Evolutionary conservation across 306 rosid species (phyloP), one percentile per base, ranked within the genome.

Genomic region (Gastrolobium bilobum): DNA sequence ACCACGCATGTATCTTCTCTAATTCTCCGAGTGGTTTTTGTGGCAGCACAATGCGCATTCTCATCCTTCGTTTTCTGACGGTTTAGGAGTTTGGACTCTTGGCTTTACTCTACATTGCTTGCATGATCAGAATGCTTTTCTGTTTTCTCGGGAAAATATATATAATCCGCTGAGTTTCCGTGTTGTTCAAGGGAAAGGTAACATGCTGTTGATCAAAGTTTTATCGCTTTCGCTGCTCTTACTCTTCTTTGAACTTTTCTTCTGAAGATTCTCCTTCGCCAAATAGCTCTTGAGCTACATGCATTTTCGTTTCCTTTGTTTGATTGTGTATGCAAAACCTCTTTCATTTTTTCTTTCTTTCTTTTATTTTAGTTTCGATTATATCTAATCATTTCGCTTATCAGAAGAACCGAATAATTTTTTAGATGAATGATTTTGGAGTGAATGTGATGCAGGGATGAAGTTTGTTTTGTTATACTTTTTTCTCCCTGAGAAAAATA

Each of bases 181-280:
- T 70, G 61, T 67, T 57, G 33, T 20, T 33, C 73, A 81, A 81
- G 76, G 10, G 76, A 81, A 57, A 57, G 20, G 5, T 14, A 20
- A 47, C 10, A 57, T 43, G 15, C 15, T 2, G 1, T 44, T 20
- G 9, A 20, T 10, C 75, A 34, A 7, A 44, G 26, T 46, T 38
- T 33, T 5, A 20, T 5, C 10, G 7, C n/a, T 1, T 11, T 15
- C 8, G 6, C 57, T 7, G 2, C 42, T 51, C 4, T 3, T 13
- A 4, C 1, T 79, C 37, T 33, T 60, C 3, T 31, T 39, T 31
- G 13, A 68, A 72, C 48, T n/a, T 47, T 80, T 33, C 40, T 81
- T 73, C 30, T 7, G 4, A 51, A 60, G 34, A n/a, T 60, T 68
- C 70, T 58, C 10, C 64, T 38, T 31, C 11, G 15, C 46, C 52